Base-by-base conservation (phyloP, 208 protist species). In the Crithidia expoeki region DNA sequence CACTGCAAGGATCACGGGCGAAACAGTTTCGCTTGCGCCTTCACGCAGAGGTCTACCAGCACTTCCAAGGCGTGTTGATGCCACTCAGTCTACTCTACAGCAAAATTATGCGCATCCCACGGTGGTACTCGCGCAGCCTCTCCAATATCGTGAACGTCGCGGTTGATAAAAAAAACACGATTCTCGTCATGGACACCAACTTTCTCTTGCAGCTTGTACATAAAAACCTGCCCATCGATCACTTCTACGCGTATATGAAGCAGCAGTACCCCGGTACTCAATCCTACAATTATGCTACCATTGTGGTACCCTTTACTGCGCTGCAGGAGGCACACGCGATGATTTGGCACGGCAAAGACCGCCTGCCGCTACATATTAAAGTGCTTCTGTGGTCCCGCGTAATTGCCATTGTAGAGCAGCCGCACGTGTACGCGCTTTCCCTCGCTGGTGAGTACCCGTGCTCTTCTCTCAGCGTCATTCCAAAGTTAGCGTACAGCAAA, bases 111-210 rank as follows among this genome's bases (percentile, higher is more conserved):
- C 4, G 60, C 30, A n/a, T 86, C 42, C 64, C 83, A 19, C 73
- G 80, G 25, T 79, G 77, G 81, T 86, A 93, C 70, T 79, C 65
- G 23, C 80, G 81, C 42, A 33, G 63, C n/a, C 52, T 93, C 10
- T 52, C 44, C 58, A 53, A 60, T 40, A 46, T 93, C 49, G 81
- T 80, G 2, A 73, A 76, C n/a, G 68, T 38, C 5, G 80, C 81
- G 4, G 46, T 89, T 27, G 59, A 79, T 17, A 51, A 72, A 0
- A 72, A 79, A n/a, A 72, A 74, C n/a, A 34, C 60, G 0, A 21
- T 90, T 6, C 46, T 96, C 1, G 81, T 96, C 28, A 49, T 94
- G 17, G 92, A 96, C 72, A 96, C 92, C 1, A 96, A 96, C 64
- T 89, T 94, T 78, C 58, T 96, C 19, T 56, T 96, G 25, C 88